Percentiles rank a stretch among this genome's conserved stretches.
Evolutionary conservation across 164 flowering plant species (phyloP).

Genomic region (Macadamia integrifolia): DNA sequence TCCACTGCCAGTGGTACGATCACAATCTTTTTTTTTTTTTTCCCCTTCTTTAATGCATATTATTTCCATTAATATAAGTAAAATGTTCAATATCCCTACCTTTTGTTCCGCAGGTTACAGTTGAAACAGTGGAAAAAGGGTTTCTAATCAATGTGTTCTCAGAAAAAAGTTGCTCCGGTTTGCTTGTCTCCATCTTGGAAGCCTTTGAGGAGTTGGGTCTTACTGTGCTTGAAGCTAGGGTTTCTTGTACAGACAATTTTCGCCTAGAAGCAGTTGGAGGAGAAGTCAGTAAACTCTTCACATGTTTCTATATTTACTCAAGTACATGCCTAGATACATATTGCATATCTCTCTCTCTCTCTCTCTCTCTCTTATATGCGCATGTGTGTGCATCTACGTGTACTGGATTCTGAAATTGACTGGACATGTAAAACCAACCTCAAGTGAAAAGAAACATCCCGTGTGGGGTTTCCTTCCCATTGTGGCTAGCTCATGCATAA

Average conservation of each 20-base stretch:
- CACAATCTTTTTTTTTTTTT: background rate
- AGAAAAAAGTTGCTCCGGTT: conserved; percentile 51
- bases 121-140: conserved; percentile 67
- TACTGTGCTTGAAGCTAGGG: conserved; percentile 66
- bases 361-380: too few species aligned
- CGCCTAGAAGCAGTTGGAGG: conserved; percentile 69
- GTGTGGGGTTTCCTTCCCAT: too few species aligned
- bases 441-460: too few species aligned
- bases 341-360: too few species aligned
- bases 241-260: conserved; percentile 62
- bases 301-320: background rate
- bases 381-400: too few species aligned
- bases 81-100: background rate
- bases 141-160: conserved; percentile 55
- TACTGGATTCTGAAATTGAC: too few species aligned
- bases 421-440: too few species aligned
- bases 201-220: conserved; percentile 81
- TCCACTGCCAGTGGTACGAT: conserved; percentile 35
- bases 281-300: conserved; percentile 27
- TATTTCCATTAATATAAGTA: background rate
- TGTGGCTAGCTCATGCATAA: too few species aligned
- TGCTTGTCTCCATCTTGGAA: conserved; percentile 64
- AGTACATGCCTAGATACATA: too few species aligned
- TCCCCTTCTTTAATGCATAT: background rate
- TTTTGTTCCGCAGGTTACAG: conserved; percentile 42